Percentiles rank a stretch among this genome's conserved stretches.
phyloP scores from a whole-genome alignment of 2,329 filamentous ascomycete species.

The Chaetomiaceae sp. region DNA sequence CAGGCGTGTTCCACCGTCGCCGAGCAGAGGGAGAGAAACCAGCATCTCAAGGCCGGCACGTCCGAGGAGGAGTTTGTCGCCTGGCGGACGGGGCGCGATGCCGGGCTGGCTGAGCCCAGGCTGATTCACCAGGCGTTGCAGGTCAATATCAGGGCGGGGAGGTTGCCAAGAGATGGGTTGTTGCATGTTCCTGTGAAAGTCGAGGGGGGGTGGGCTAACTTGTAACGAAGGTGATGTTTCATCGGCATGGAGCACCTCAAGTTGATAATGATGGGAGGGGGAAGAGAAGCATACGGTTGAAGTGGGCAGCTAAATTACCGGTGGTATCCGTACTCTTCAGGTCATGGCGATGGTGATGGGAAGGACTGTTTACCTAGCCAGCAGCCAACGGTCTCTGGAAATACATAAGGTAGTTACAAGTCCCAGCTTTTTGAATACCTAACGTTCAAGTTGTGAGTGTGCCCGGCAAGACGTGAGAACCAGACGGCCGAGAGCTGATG shows the following conservation, averaged over 20 bases:
- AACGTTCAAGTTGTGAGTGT: too few relatives aligned
- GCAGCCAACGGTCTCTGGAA: too few relatives aligned
- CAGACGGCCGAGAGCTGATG: too few relatives aligned
- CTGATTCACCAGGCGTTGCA: constrained; percentile 49
- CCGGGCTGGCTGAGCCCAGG: constrained; percentile 40
- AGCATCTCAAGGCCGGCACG: constrained; percentile 42
- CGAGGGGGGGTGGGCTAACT: neutral
- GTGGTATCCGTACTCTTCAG: too few relatives aligned
- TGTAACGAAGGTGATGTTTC: neutral
- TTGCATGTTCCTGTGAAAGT: constrained; percentile 19
- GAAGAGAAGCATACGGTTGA: too few relatives aligned
- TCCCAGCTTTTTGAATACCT: too few relatives aligned
- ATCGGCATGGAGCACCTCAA: neutral
- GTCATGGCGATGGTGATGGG: too few relatives aligned
- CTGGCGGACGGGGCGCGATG: constrained; percentile 42
- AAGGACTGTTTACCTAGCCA: too few relatives aligned
- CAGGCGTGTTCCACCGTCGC: constrained; percentile 41
- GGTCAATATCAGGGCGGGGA: constrained; percentile 48
- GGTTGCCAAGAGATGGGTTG: constrained; percentile 33
- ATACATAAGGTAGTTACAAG: too few relatives aligned
- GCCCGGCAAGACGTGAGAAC: too few relatives aligned
- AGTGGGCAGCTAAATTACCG: too few relatives aligned
- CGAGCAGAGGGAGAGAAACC: constrained; percentile 44
- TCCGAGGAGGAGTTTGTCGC: constrained; percentile 42
- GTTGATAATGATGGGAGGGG: too few relatives aligned